Evolutionary conservation across 2,329 filamentous ascomycete species (phyloP).

Genomic region (Arthrinium phaeospermum): DNA sequence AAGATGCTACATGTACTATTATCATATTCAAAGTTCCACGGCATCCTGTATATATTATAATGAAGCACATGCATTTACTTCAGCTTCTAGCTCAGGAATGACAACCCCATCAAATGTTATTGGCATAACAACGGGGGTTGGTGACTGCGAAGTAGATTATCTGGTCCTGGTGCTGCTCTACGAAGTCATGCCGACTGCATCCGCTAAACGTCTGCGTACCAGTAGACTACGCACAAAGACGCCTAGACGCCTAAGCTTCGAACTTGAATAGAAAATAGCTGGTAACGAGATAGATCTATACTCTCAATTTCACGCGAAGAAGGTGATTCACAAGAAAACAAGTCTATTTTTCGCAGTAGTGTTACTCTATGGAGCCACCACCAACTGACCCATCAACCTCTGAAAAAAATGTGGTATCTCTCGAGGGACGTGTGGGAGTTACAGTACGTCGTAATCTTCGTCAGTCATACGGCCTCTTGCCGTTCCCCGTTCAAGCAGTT

Average conservation of each 20-base stretch:
- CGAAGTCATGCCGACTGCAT: neutral
- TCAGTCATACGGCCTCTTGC: slow-evolving; percentile 30
- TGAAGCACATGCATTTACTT: neutral
- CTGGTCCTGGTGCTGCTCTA: neutral
- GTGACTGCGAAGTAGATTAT: neutral
- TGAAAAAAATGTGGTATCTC: slow-evolving; percentile 28
- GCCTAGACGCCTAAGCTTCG: too few relatives aligned
- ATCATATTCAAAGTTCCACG: neutral
- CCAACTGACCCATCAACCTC: slow-evolving; percentile 37
- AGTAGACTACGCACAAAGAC: too few relatives aligned
- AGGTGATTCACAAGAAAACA: neutral
- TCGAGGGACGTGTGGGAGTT: slow-evolving; percentile 37
- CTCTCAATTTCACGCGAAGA: too few relatives aligned
- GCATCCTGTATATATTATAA: neutral
- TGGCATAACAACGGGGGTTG: too few relatives aligned
- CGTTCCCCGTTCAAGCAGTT: neutral
- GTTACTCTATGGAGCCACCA: slow-evolving; percentile 3
- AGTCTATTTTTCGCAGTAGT: slow-evolving; percentile 17
- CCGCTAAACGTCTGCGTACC: too few relatives aligned
- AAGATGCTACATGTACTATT: neutral
- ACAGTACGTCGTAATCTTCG: slow-evolving; percentile 35
- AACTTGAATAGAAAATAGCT: too few relatives aligned
- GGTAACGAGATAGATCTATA: too few relatives aligned
- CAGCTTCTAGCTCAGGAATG: neutral
- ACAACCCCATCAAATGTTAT: neutral